Conservation (phyloP, 768 basidiomycete species). For the Russula sp. region DNA sequence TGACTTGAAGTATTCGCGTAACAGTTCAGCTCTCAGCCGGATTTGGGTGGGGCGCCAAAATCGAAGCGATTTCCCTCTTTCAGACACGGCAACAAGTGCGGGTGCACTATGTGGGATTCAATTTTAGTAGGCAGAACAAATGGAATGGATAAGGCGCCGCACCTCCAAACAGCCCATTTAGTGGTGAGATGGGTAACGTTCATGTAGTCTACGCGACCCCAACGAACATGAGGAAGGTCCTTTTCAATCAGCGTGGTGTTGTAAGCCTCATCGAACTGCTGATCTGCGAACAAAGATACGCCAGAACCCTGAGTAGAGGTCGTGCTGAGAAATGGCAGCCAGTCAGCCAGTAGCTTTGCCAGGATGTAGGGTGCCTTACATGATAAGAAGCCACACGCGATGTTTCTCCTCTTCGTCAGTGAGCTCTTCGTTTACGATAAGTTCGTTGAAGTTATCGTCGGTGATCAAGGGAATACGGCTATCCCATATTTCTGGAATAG, state of each 20-base stretch:
- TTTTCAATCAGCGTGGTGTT: conserved; percentile 57
- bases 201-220: conserved; percentile 85
- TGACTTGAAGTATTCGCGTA: conserved; percentile 64
- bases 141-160: conserved; percentile 34
- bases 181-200: conserved; percentile 81
- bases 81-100: conserved; percentile 61
- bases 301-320: conserved; percentile 56
- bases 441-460: conserved; percentile 72
- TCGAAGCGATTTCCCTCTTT: conserved; percentile 75
- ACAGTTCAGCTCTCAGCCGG: conserved; percentile 53
- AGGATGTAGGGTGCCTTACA: conserved; percentile 48
- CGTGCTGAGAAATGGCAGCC: conserved; percentile 42
- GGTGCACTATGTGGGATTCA: conserved; percentile 56
- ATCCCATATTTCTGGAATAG: conserved; percentile 55
- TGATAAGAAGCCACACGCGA: conserved; percentile 72
- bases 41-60: conserved; percentile 70
- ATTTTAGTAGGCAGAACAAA: neutral
- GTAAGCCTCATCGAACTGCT: conserved; percentile 70
- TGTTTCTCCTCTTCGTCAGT: conserved; percentile 58
- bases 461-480: conserved; percentile 73
- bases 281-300: conserved; percentile 66
- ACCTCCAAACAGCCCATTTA: conserved; percentile 86
- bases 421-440: conserved; percentile 69
- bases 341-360: neutral
- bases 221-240: conserved; percentile 70